These are phyloP conservation scores for Neoboletus subvelutipes DNA, from an alignment of 768 basidiomycete genomes.

Conservation along the genomic window DNA sequence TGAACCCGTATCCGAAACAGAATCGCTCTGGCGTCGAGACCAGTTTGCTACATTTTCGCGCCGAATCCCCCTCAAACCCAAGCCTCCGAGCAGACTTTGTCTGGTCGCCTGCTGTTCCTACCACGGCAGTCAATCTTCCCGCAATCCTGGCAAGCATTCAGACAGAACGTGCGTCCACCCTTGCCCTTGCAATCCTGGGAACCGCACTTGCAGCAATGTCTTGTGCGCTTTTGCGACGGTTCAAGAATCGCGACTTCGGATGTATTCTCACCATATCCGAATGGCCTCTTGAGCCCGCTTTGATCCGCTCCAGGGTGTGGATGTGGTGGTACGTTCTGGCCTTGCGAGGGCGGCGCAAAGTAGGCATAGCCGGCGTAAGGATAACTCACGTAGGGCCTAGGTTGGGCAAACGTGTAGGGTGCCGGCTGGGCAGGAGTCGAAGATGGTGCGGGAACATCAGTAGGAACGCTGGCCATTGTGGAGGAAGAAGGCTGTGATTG, in stretches of 20 bases:
- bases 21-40: neutral
- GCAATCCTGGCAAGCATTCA: constrained; percentile 77
- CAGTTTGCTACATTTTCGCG: neutral
- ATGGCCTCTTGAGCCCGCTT: constrained; percentile 29
- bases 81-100: constrained; percentile 67
- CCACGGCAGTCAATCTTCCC: constrained; percentile 79
- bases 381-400: constrained; percentile 36
- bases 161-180: constrained; percentile 72
- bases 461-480: constrained; percentile 14
- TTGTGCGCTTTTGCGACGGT: constrained; percentile 56
- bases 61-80: constrained; percentile 31
- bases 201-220: constrained; percentile 84
- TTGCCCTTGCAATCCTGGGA: constrained; percentile 82
- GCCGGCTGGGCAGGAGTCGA: constrained; percentile 29
- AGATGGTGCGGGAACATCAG: constrained; percentile 21
- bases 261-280: constrained; percentile 26
- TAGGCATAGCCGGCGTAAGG: constrained; percentile 37
- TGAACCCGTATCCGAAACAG: neutral
- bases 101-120: constrained; percentile 73
- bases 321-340: constrained; percentile 23
- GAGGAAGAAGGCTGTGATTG: constrained; percentile 23
- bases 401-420: constrained; percentile 30
- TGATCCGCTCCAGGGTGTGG: constrained; percentile 27
- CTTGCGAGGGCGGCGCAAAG: constrained; percentile 24
- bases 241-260: constrained; percentile 34